Evolutionary conservation across 345 rosid genomes (phyloP), one percentile per base, ranked within the genome.

Genomic region (Eucalyptus fibrosa): DNA sequence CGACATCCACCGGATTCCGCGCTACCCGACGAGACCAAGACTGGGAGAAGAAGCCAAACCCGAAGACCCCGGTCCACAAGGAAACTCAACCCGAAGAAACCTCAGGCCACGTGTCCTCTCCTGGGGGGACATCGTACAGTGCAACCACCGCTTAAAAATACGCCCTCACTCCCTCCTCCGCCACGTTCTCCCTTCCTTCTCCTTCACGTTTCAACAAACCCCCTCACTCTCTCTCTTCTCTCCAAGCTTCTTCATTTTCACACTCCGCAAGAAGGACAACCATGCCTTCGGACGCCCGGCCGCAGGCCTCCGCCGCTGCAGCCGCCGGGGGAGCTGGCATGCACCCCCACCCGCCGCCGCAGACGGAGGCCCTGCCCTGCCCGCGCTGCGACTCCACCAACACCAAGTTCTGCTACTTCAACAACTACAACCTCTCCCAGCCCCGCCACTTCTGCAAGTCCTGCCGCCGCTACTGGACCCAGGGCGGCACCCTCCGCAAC

Each of bases 391-490:
- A 92, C 50, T 94, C 95, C 18, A 89, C 86, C 80, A 93, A 89
- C 94, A 95, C 97, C 87, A 95, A 95, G 92, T 95, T 95, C 89
- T 95, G 96, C 87, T 95, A 95, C 92, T 95, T 93, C 92, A 95
- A 95, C 91, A 95, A 95, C 93, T 95, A 95, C 91, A 95, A 94
- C 91, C 92, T 94, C 88, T 89, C 95, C 60, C 96, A 94, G 92
- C 96, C 96, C 28, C 96, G 96, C 51, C 94, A 95, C 91, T 95
- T 93, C 94, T 95, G 97, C 94, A 94, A 95, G 92, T 81, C 92
- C 16, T 94, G 97, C 90, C 96, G 97, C 87, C 97, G 97, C 19
- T 95, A 94, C 94, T 95, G 97, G 97, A 95, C 97, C 37, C 94
- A 94, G 7, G 97, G 97, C 32, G 97, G 97, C 50, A 91, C 97